phyloP scores from a whole-genome alignment of 2,329 filamentous ascomycete species.

The Byssochlamys sp. region DNA sequence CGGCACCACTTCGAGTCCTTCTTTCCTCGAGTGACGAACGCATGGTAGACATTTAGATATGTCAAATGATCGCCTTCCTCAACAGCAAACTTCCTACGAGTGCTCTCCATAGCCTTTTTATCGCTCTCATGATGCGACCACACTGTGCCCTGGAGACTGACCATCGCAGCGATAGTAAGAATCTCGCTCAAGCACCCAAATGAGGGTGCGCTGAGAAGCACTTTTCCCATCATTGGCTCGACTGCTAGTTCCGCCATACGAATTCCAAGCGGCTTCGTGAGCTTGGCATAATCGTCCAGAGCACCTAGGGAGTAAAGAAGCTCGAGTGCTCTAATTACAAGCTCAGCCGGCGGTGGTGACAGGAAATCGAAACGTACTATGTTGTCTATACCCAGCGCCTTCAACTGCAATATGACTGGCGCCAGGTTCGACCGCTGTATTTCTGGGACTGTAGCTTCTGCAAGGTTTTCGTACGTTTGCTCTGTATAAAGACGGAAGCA shows the following conservation, averaged over 20 bases:
- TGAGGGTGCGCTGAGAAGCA: conserved; percentile 61
- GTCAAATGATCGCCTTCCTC: conserved; percentile 92
- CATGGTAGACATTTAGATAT: conserved; percentile 83
- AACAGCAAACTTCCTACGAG: conserved; percentile 71
- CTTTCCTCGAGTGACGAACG: conserved; percentile 71
- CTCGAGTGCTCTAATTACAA: conserved; percentile 78
- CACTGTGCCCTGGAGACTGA: conserved; percentile 68
- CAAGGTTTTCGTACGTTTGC: conserved; percentile 54
- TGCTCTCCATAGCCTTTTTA: conserved; percentile 63
- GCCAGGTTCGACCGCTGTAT: conserved; percentile 88
- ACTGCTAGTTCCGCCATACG: conserved; percentile 89
- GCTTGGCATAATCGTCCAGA: conserved; percentile 77
- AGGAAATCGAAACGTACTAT: conserved; percentile 83
- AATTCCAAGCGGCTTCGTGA: conserved; percentile 77
- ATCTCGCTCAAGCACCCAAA: conserved; percentile 79
- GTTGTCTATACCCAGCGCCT: conserved; percentile 91
- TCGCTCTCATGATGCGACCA: conserved; percentile 75
- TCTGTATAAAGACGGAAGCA: conserved; percentile 91
- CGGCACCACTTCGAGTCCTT: conserved; percentile 81
- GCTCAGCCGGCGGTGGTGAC: conserved; percentile 71
- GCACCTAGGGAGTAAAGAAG: conserved; percentile 78
- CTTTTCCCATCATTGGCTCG: conserved; percentile 92
- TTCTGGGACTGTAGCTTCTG: conserved; percentile 70
- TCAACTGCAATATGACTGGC: conserved; percentile 78
- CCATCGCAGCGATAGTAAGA: conserved; percentile 88